Base-by-base conservation (phyloP, 1,284 basidiomycete genomes). In the Ganoderma meredithae region DNA sequence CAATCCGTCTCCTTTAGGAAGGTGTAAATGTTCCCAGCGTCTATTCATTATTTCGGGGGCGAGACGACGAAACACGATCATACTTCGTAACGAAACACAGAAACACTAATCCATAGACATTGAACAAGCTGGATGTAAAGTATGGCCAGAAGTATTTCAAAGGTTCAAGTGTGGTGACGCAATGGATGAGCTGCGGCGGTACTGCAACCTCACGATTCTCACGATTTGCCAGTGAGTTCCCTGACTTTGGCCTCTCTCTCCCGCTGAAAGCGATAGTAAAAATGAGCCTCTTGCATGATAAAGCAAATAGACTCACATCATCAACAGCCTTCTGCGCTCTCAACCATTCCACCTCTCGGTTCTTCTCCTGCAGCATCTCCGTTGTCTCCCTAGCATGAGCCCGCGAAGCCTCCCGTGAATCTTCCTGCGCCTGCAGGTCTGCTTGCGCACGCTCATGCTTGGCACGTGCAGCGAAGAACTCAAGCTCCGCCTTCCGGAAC, bases 361-460 rank as follows among this genome's bases (percentile, higher is more conserved):
- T 81, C 80, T 88, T 89, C 67, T 85, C 83, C 72, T 85, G 83
- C 68, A 88, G 77, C 72, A 79, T 81, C 69, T 86, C 83, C 0
- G 84, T 88, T 1, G 82, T 81, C 63, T 84, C 81, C 52, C 77
- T 78, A 0, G 85, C 84, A 49, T 82, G 83, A 10, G 80, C 76
- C 15, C 84, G 79, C 10, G 83, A 77, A 0, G 79, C 79, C 43
- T 87, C 86, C 10, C 88, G 77, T 1, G 80, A 75, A 58, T 87
- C 84, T 27, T 80, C 82, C 59, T 83, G 79, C 0, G 83, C 76
- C 61, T 72, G 78, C 40, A 89, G 74, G 62, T 82, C 80, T 0
- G 84, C 81, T 66, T 84, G 80, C 0, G 83, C 80, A 1, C 79
- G 78, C 68, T 89, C 86, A 70, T 83, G 85, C 64, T 80, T 81